Percentiles rank a stretch among this genome's conserved stretches.
Evolutionary conservation across 2,329 filamentous ascomycete genomes (phyloP).

Genomic region (Celoporthe dispersa): DNA sequence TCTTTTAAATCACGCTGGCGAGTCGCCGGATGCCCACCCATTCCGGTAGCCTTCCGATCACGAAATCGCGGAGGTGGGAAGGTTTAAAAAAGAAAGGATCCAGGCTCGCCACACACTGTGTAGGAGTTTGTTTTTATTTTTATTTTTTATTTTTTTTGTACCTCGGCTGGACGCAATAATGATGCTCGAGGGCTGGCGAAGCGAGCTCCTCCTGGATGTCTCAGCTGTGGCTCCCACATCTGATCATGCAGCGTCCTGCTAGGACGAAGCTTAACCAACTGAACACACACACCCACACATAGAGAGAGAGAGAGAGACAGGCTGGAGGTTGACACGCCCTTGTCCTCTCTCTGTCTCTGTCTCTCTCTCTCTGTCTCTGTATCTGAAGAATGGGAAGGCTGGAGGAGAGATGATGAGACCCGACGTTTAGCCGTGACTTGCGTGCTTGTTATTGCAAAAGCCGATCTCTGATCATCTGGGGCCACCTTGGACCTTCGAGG

Average conservation of each 20-base stretch:
- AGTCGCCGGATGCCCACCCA: neutral
- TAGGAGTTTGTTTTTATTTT: neutral
- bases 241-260: neutral
- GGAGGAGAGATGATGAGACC: neutral
- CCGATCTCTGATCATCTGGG: neutral
- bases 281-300: too few species aligned
- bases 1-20: neutral
- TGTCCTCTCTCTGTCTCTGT: too few species aligned
- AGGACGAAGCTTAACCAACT: neutral
- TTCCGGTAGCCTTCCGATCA: neutral
- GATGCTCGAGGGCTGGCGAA: neutral
- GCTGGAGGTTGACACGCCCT: too few species aligned
- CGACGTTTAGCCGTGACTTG: neutral
- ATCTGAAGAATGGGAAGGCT: neutral
- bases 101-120: neutral
- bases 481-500: neutral
- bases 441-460: neutral
- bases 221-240: neutral
- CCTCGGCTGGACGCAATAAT: neutral
- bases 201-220: neutral
- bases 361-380: too few species aligned
- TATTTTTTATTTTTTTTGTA: neutral
- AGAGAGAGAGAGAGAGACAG: too few species aligned
- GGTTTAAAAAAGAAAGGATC: neutral
- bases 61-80: neutral